Evolutionary conservation across 805 yeast genomes (phyloP).

Genomic region (Hanseniaspora valbyensis): DNA sequence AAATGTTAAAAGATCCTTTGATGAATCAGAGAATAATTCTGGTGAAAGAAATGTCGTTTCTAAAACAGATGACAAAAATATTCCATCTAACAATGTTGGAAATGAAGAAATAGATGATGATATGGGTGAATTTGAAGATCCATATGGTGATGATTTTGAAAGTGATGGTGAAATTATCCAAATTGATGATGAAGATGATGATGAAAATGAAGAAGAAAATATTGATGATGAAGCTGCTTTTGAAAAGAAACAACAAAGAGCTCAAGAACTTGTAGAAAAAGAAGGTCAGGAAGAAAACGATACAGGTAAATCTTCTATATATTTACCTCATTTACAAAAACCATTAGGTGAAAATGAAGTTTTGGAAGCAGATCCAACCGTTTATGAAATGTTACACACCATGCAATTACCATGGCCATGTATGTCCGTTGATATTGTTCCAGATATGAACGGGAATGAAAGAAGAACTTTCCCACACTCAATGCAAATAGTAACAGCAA

Average conservation of each 20-base stretch:
- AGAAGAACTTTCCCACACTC: slow-evolving; percentile 86
- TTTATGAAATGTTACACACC: slow-evolving; percentile 91
- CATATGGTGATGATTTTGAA: slow-evolving; percentile 83
- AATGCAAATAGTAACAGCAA: slow-evolving; percentile 76
- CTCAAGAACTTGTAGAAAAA: slow-evolving; percentile 31
- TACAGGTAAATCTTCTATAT: slow-evolving; percentile 36
- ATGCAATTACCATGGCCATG: slow-evolving; percentile 96
- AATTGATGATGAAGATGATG: slow-evolving; percentile 52
- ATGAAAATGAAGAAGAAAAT: slow-evolving; percentile 31
- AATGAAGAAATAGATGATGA: slow-evolving; percentile 38
- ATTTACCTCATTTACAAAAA: slow-evolving; percentile 76
- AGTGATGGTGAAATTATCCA: slow-evolving; percentile 85
- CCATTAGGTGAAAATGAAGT: slow-evolving; percentile 94
- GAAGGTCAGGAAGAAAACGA: slow-evolving; percentile 31
- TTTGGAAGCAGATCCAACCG: slow-evolving; percentile 90
- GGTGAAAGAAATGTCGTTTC: slow-evolving; percentile 34
- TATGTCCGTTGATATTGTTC: slow-evolving; percentile 76
- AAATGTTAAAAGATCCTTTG: slow-evolving; percentile 22
- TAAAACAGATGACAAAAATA: slow-evolving; percentile 26
- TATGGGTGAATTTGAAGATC: slow-evolving; percentile 80
- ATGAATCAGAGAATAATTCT: slow-evolving; percentile 28
- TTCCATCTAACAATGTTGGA: slow-evolving; percentile 17
- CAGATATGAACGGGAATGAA: slow-evolving; percentile 77
- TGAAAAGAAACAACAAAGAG: slow-evolving; percentile 30
- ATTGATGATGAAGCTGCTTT: slow-evolving; percentile 30